Conservation (phyloP, 768 basidiomycete species). For the Gautieria morchelliformis region DNA sequence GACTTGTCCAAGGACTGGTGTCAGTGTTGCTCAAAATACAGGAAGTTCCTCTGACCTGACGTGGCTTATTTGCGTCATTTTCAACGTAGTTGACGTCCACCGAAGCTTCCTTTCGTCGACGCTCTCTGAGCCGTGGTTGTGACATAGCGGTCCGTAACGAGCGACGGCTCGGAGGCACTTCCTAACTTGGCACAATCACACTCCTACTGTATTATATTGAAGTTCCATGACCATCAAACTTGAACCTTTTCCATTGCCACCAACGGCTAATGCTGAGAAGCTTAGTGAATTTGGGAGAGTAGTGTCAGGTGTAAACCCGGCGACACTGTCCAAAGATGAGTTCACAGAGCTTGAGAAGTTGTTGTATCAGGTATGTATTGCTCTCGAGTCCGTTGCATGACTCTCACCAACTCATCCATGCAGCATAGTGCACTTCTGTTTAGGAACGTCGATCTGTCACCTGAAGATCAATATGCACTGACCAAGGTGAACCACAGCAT, state of each 20-base stretch:
- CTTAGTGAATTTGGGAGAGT: slow-evolving; percentile 68
- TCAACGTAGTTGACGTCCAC: background rate
- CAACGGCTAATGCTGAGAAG: slow-evolving; percentile 57
- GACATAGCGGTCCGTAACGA: background rate
- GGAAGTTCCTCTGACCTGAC: background rate
- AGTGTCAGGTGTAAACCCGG: slow-evolving; percentile 63
- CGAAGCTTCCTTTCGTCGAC: slow-evolving; percentile 3
- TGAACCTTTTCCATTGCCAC: slow-evolving; percentile 56
- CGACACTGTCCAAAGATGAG: slow-evolving; percentile 43
- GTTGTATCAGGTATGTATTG: slow-evolving; percentile 56
- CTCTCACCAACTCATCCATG: background rate
- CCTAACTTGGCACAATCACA: background rate
- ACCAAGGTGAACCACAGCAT: slow-evolving; percentile 51
- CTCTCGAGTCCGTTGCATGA: background rate
- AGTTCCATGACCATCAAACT: slow-evolving; percentile 64
- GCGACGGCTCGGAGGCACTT: background rate
- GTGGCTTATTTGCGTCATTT: background rate
- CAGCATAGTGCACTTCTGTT: slow-evolving; percentile 73
- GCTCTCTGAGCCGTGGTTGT: background rate
- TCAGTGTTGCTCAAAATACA: background rate
- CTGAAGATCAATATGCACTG: slow-evolving; percentile 76
- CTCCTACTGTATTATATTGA: too few relatives aligned
- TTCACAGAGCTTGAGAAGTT: slow-evolving; percentile 60
- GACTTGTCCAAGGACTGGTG: background rate
- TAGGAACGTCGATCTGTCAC: slow-evolving; percentile 54